phyloP scores from a whole-genome alignment of 768 basidiomycete species.

The Pluteus cervinus region DNA sequence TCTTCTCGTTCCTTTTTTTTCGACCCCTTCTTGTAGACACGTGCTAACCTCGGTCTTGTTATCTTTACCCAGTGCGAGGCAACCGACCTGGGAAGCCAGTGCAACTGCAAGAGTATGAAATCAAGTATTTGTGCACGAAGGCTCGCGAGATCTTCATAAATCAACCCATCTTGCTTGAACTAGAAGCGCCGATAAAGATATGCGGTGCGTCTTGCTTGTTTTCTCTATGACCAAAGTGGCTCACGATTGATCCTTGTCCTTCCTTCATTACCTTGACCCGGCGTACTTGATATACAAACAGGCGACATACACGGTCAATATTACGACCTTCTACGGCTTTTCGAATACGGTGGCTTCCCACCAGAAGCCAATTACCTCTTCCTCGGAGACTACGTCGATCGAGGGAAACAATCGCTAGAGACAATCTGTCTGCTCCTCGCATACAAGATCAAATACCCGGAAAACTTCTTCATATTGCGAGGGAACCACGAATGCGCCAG shows the following conservation, averaged over 20 bases:
- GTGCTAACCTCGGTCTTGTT: not conserved
- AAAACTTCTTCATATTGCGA: constrained; percentile 99
- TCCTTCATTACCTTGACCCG: not conserved
- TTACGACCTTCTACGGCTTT: constrained; percentile 95
- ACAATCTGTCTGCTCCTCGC: constrained; percentile 99
- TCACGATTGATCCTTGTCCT: constrained; percentile 8
- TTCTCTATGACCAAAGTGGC: constrained; percentile 2
- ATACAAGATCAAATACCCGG: constrained; percentile 99
- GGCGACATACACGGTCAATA: constrained; percentile 99
- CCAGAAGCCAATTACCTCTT: constrained; percentile 99
- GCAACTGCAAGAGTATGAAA: constrained; percentile 97
- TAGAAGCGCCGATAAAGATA: constrained; percentile 99
- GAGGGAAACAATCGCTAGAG: constrained; percentile 97
- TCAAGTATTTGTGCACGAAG: constrained; percentile 98
- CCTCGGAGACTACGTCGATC: constrained; percentile 98
- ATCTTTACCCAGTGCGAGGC: constrained; percentile 69
- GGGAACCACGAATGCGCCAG: constrained; percentile 99
- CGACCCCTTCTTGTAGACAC: constrained; percentile 13
- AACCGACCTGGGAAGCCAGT: constrained; percentile 99
- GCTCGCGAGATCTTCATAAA: constrained; percentile 99
- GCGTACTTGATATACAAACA: constrained; percentile 28
- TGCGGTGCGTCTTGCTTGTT: constrained; percentile 63
- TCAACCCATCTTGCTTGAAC: constrained; percentile 95
- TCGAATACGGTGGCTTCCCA: constrained; percentile 99
- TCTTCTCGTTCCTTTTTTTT: constrained; percentile 4